phyloP scores from a whole-genome alignment of 768 basidiomycete genomes.

The Podaxis rugospora region DNA sequence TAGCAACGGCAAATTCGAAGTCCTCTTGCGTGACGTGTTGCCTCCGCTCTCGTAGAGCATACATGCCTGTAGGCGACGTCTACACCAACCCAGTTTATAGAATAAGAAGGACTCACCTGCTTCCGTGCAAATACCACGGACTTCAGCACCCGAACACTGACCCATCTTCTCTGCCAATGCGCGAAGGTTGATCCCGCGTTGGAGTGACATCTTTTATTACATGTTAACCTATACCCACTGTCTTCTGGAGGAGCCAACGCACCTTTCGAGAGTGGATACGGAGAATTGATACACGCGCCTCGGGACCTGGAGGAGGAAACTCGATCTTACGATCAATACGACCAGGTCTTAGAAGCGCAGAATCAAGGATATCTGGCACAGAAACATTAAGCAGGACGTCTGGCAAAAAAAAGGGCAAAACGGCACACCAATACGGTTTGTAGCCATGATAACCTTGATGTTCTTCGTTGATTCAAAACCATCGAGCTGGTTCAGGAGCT shows the following conservation, averaged over 20 bases:
- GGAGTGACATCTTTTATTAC: constrained; percentile 80
- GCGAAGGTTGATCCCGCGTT: constrained; percentile 96
- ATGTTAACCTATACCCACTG: background rate
- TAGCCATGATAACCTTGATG: constrained; percentile 95
- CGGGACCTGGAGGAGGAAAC: constrained; percentile 96
- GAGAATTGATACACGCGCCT: constrained; percentile 94
- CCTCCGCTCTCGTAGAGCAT: constrained; percentile 89
- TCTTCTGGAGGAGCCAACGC: constrained; percentile 2
- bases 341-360: constrained; percentile 88
- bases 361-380: constrained; percentile 81
- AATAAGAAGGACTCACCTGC: constrained; percentile 53
- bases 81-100: background rate
- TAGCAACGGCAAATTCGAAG: constrained; percentile 97
- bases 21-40: constrained; percentile 99
- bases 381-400: background rate
- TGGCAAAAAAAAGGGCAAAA: background rate
- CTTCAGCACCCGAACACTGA: constrained; percentile 96
- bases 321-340: constrained; percentile 97
- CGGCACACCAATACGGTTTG: constrained; percentile 83
- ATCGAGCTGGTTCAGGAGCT: constrained; percentile 84
- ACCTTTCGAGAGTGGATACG: constrained; percentile 96
- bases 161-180: constrained; percentile 99
- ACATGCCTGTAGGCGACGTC: constrained; percentile 65
- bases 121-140: constrained; percentile 95
- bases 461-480: constrained; percentile 97